Percentiles rank a stretch among this genome's conserved stretches.
phyloP scores from a whole-genome alignment of 345 rosid genomes.

The Abelmoschus esculentus region DNA sequence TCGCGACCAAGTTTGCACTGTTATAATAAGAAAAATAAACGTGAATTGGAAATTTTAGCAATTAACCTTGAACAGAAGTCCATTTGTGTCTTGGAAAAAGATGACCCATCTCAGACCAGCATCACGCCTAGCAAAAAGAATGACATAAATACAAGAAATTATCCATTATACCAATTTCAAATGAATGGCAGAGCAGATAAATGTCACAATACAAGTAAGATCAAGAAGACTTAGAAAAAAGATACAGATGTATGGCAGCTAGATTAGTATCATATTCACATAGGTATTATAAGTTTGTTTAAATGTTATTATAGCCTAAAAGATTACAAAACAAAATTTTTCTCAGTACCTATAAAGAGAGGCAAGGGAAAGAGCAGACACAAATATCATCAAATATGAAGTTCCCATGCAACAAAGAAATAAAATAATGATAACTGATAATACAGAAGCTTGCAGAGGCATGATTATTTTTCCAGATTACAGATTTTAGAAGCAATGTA shows the following conservation, averaged over 20 bases:
- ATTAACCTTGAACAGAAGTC: slow-evolving; percentile 88
- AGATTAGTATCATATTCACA: background rate
- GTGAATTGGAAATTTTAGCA: slow-evolving; percentile 6
- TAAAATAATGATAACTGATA: background rate
- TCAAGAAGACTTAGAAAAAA: background rate
- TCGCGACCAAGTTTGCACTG: background rate
- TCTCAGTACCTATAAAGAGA: background rate
- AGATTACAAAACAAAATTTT: background rate
- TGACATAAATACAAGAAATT: background rate
- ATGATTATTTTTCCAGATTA: background rate
- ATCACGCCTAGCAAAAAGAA: slow-evolving; percentile 43
- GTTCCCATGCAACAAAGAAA: background rate
- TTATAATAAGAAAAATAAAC: background rate
- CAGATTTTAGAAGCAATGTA: slow-evolving; percentile 12
- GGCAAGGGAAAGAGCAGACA: background rate
- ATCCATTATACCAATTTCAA: background rate
- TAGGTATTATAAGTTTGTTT: background rate
- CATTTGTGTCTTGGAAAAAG: slow-evolving; percentile 98
- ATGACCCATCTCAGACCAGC: slow-evolving; percentile 81
- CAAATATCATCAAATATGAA: background rate
- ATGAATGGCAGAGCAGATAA: background rate
- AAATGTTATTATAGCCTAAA: background rate
- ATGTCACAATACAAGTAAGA: background rate
- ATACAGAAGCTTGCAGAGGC: background rate
- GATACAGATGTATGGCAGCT: background rate